Base-by-base conservation (phyloP, 495 filamentous ascomycete genomes). In the Xylaria bambusicola region DNA sequence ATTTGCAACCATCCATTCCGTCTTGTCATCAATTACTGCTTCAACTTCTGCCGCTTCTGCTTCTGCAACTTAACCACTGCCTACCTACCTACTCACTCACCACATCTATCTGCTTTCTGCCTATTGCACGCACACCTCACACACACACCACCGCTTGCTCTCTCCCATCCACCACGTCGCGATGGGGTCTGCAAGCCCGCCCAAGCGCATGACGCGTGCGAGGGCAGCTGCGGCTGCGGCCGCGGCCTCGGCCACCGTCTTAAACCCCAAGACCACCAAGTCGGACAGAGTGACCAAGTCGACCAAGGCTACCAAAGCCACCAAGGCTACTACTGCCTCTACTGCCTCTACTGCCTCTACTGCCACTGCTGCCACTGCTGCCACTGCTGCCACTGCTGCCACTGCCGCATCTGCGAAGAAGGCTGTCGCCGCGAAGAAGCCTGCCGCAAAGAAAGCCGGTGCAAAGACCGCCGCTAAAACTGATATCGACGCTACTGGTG, bases 181-280 rank as follows among this genome's bases (percentile, higher is more conserved):
- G 23, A 71, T 73, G 77, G 58, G 77, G 77, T 66, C 80, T 76
- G 27, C 82, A 76, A 58, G 54, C 56, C 68, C 68, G 18, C 83
- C 82, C 27, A 84, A 85, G 66, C 80, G 84, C 52, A 77, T 84
- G 57, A 86, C 84, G 52, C 78, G 84, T 59, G 81, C 83, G 45
- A 74, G 83, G 60, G 81, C 83, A 36, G 73, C 70, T 62, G 64
- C 64, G 40, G 73, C 70, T 62, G 64, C 64, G 40, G 72, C 68
- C 49, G 68, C 65, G 52, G 73, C 69, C 42, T 62, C 72, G 36
- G 70, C 69, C n/a, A 64, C 73, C 53, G 59, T 71, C 13, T 77
- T 71, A 56, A 61, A 66, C 10, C 64, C 77, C 13, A 67, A 54
- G 50, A 5, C 42, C 3, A 46, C 42, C 17, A 46, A 46, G 44